Percentiles rank a stretch among this genome's conserved stretches.
These are phyloP conservation scores for Durusdinium trenchii DNA, from an alignment of 73 alveolate species.

Conservation along the genomic window DNA sequence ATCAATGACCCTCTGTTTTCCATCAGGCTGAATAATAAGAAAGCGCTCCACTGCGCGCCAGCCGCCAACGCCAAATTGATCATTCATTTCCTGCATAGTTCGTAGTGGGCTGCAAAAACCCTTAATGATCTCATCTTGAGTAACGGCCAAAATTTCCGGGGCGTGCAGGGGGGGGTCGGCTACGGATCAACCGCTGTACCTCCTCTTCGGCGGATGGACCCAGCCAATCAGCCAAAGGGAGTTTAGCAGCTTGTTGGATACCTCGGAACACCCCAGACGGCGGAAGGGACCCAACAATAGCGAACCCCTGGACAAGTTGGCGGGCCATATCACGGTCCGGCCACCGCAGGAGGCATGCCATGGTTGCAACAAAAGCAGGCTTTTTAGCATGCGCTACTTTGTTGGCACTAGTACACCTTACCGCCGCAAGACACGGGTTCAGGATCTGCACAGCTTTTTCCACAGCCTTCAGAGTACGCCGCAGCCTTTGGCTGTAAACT, in stretches of 20 bases:
- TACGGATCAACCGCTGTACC: not conserved
- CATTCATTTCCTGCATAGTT: not conserved
- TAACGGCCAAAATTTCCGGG: not conserved
- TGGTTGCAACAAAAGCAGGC: not conserved
- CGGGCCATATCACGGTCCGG: not conserved
- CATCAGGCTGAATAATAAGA: not conserved
- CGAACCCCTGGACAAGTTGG: not conserved
- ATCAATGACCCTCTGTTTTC: not conserved
- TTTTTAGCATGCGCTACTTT: not conserved
- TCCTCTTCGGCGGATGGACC: not conserved
- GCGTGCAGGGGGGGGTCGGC: not conserved
- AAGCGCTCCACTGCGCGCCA: slow-evolving; percentile 37
- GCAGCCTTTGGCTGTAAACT: not conserved
- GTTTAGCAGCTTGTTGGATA: not conserved
- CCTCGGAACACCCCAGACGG: not conserved
- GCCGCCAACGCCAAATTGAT: not conserved
- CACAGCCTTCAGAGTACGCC: not conserved
- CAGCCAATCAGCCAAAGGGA: not conserved
- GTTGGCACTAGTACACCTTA: not conserved
- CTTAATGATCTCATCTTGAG: not conserved
- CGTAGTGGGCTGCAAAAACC: not conserved
- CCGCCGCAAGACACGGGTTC: too few species aligned
- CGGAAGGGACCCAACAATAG: not conserved
- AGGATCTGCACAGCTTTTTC: not conserved
- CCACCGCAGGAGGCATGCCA: not conserved